Percentiles rank a stretch among this genome's conserved stretches.
Evolutionary conservation across 2,329 filamentous ascomycete species (phyloP).

Genomic region (Pyrenochaeta sp.): DNA sequence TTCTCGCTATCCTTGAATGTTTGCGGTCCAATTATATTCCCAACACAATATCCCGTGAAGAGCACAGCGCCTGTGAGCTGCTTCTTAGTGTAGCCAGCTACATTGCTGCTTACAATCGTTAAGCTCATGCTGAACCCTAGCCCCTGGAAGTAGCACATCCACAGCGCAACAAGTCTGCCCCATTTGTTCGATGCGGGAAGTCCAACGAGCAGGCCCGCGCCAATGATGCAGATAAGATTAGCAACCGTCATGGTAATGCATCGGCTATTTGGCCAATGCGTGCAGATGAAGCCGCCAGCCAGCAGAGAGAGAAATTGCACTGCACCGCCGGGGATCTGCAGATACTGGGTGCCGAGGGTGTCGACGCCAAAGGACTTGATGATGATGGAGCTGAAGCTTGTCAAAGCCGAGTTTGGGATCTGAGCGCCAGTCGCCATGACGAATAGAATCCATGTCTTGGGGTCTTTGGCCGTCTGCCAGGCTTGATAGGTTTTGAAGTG

Average conservation of each 20-base stretch:
- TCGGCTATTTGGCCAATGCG: not conserved
- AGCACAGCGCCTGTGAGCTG: constrained; percentile 63
- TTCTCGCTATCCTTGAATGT: constrained; percentile 52
- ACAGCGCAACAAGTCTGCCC: constrained; percentile 40
- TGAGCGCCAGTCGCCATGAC: constrained; percentile 59
- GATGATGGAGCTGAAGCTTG: constrained; percentile 61
- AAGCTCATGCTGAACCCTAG: constrained; percentile 43
- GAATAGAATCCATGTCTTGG: constrained; percentile 49
- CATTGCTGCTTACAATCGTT: constrained; percentile 55
- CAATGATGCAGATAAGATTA: constrained; percentile 36
- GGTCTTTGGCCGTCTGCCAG: constrained; percentile 55
- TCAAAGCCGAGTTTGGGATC: constrained; percentile 65
- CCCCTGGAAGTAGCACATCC: constrained; percentile 56
- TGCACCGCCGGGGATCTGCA: constrained; percentile 67
- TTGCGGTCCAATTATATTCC: constrained; percentile 54
- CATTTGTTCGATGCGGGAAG: constrained; percentile 30
- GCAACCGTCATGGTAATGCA: constrained; percentile 37
- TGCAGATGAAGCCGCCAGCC: constrained; percentile 36
- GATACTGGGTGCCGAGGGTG: constrained; percentile 61
- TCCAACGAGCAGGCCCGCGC: constrained; percentile 26
- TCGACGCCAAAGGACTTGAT: constrained; percentile 31
- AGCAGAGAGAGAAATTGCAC: constrained; percentile 51
- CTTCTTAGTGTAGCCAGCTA: constrained; percentile 52
- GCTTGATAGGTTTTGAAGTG: constrained; percentile 57
- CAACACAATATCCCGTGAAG: constrained; percentile 53